Conservation (phyloP, 1,139 yeast species). For the Saccharomycopsis crataegensis region DNA sequence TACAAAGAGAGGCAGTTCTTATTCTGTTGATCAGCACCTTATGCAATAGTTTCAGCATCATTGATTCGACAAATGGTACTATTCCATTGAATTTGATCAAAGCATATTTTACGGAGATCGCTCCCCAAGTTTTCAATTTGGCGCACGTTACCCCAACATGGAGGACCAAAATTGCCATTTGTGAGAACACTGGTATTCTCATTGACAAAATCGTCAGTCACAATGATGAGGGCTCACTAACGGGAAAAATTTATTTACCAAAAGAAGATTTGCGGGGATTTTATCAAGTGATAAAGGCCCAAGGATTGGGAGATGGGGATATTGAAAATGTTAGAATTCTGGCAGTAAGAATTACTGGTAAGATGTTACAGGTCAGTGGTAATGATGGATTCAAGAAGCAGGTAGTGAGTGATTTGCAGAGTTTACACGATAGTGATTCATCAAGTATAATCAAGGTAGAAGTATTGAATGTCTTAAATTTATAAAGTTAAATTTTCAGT, state of each 20-base stretch:
- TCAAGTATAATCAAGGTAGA: too few relatives aligned
- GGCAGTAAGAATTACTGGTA: conserved; percentile 32
- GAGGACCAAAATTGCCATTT: conserved; percentile 45
- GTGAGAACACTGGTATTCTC: conserved; percentile 32
- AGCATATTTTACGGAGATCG: conserved; percentile 22
- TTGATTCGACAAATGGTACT: conserved; percentile 20
- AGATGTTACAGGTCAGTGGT: background rate
- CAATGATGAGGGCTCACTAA: conserved; percentile 3
- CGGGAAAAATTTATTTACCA: conserved; percentile 4
- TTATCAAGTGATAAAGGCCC: conserved; percentile 28
- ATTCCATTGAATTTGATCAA: conserved; percentile 21
- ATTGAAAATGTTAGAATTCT: conserved; percentile 61
- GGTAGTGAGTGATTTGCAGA: background rate
- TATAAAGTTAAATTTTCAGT: too few relatives aligned
- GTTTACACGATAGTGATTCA: background rate
- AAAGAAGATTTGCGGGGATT: conserved; percentile 22
- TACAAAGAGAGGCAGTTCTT: conserved; percentile 34
- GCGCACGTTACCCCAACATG: conserved; percentile 42
- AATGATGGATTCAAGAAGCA: background rate
- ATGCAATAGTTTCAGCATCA: conserved; percentile 24
- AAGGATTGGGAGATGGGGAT: conserved; percentile 38
- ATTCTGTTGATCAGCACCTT: conserved; percentile 28
- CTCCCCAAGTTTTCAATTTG: conserved; percentile 29
- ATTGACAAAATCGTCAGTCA: conserved; percentile 21
- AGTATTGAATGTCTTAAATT: too few relatives aligned